phyloP scores from a whole-genome alignment of 257 asterid genomes.

The Gynochthodes officinalis region DNA sequence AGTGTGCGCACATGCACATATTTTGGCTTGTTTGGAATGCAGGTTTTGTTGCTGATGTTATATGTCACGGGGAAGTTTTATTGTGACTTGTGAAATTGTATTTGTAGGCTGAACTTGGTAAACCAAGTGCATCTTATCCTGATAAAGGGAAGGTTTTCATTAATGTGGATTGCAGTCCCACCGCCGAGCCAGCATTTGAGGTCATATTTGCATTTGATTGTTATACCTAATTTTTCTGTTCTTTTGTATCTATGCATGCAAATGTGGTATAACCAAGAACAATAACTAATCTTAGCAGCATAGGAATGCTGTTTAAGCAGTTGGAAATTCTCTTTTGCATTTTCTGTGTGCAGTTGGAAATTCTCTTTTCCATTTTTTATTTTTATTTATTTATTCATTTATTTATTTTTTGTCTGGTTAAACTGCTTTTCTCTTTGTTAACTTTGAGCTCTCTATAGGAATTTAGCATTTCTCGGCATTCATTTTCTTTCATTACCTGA shows the following conservation, averaged over 20 bases:
- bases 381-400: neutral
- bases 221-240: neutral
- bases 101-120: conserved; percentile 91
- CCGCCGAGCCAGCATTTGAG: conserved; percentile 92
- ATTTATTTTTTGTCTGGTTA: too few species aligned
- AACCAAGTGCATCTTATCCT: conserved; percentile 63
- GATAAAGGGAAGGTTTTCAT: conserved; percentile 78
- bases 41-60: neutral
- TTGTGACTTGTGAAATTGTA: conserved; percentile 8
- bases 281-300: neutral
- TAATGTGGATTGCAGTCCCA: conserved; percentile 87
- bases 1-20: neutral
- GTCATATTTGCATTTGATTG: conserved; percentile 26
- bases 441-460: neutral
- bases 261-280: neutral
- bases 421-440: neutral
- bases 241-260: neutral
- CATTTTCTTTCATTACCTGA: neutral
- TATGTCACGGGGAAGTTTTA: conserved; percentile 7
- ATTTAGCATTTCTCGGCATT: neutral
- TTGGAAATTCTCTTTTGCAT: neutral
- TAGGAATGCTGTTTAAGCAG: neutral
- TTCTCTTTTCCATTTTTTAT: neutral
- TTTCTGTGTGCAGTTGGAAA: neutral
- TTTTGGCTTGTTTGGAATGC: neutral